Evolutionary conservation across 495 filamentous ascomycete species (phyloP).

Genomic region (Stereocaulon alpinum): DNA sequence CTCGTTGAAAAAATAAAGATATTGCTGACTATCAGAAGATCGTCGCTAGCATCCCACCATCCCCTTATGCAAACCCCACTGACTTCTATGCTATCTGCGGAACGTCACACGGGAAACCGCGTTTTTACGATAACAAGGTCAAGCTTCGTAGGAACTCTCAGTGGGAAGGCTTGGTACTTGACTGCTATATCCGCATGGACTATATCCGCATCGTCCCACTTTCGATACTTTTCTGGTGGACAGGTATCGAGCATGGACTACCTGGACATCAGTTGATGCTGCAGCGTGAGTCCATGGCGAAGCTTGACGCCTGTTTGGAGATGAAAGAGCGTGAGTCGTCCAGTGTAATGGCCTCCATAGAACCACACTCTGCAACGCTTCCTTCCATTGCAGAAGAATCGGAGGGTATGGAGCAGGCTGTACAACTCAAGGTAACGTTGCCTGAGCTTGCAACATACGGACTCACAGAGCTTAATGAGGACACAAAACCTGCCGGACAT

Average conservation of each 20-base stretch:
- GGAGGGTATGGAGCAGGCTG: too few relatives aligned
- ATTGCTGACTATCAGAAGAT: not conserved
- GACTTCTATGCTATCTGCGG: not conserved
- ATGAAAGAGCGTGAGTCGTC: too few relatives aligned
- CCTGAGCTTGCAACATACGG: too few relatives aligned
- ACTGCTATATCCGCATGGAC: not conserved
- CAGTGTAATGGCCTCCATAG: too few relatives aligned
- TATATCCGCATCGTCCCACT: not conserved
- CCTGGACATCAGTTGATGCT: not conserved
- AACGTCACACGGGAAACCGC: not conserved
- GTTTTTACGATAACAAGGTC: not conserved
- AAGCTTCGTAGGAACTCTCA: not conserved
- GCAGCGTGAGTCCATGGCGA: not conserved
- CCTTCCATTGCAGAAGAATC: too few relatives aligned
- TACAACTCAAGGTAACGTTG: too few relatives aligned
- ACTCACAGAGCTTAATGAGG: too few relatives aligned
- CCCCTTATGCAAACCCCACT: not conserved
- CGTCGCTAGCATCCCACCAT: conserved; percentile 1
- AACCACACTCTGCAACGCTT: too few relatives aligned
- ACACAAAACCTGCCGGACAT: too few relatives aligned
- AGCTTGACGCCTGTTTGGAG: not conserved
- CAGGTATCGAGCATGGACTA: not conserved
- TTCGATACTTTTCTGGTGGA: not conserved
- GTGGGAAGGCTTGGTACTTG: not conserved
- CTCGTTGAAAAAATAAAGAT: not conserved